Percentiles rank a stretch among this genome's conserved stretches.
Conservation (phyloP, 2,329 filamentous ascomycete genomes). For the Hypoxylon sp. region DNA sequence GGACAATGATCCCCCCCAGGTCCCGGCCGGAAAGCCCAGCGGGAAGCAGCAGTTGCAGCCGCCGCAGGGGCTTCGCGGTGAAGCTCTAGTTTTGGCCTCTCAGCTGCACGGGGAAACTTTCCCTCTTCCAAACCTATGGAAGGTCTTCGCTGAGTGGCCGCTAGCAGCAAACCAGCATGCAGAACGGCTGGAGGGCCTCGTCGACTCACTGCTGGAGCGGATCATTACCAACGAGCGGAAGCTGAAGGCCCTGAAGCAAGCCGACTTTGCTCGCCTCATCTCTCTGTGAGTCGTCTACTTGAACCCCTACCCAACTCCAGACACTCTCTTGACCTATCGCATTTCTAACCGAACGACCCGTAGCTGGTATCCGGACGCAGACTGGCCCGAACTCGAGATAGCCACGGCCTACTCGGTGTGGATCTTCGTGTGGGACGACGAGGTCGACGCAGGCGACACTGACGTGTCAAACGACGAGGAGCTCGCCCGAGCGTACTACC, state of each 20-base stretch:
- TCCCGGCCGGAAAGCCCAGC: constrained; percentile 8
- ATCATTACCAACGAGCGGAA: constrained; percentile 47
- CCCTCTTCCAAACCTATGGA: constrained; percentile 45
- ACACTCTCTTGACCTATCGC: constrained; percentile 6
- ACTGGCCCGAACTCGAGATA: constrained; percentile 50
- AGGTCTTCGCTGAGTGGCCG: constrained; percentile 45
- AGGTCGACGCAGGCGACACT: constrained; percentile 51
- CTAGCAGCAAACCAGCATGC: constrained; percentile 43
- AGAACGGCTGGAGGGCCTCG: constrained; percentile 40
- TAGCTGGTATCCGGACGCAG: constrained; percentile 51
- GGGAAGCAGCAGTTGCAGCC: constrained; percentile 6
- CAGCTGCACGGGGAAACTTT: constrained; percentile 43
- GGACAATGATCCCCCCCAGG: constrained; percentile 8
- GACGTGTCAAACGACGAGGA: constrained; percentile 48
- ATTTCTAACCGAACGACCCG: constrained; percentile 9
- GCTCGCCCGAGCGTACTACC: constrained; percentile 47
- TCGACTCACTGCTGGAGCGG: constrained; percentile 43
- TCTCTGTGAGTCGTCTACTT: constrained; percentile 43
- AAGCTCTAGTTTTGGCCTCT: constrained; percentile 41
- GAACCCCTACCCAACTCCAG: not conserved
- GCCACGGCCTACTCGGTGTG: constrained; percentile 51
- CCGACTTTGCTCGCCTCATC: constrained; percentile 51
- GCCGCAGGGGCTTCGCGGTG: constrained; percentile 35
- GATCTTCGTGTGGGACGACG: constrained; percentile 53
- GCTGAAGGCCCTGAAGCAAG: constrained; percentile 50